Conservation (phyloP, 768 basidiomycete genomes). For the Gloeostereum incarnatum region DNA sequence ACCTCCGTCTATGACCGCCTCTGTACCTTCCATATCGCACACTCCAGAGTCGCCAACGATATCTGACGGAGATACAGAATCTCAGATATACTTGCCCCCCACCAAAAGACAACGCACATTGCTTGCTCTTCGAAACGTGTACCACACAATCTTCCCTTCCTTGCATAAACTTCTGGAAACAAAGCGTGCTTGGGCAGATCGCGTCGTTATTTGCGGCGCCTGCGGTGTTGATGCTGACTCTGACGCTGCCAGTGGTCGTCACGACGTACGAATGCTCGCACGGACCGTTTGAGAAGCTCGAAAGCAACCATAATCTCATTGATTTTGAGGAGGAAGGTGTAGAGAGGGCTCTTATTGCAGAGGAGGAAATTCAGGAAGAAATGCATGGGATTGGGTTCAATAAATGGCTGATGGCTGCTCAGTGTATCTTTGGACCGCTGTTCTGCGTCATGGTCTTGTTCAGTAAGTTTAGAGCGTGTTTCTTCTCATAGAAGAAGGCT, state of each 20-base stretch:
- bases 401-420: slow-evolving; percentile 79
- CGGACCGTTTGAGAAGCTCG: slow-evolving; percentile 29
- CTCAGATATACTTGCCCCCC: slow-evolving; percentile 30
- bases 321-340: slow-evolving; percentile 74
- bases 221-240: slow-evolving; percentile 74
- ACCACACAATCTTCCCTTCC: slow-evolving; percentile 77
- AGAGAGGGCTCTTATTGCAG: slow-evolving; percentile 61
- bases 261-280: slow-evolving; percentile 34
- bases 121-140: slow-evolving; percentile 27
- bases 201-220: slow-evolving; percentile 79
- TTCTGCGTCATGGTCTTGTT: slow-evolving; percentile 74
- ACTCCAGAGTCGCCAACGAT: slow-evolving; percentile 42
- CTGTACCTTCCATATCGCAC: slow-evolving; percentile 47
- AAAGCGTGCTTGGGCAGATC: slow-evolving; percentile 61
- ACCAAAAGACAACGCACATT: slow-evolving; percentile 30
- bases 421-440: slow-evolving; percentile 76
- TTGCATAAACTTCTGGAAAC: slow-evolving; percentile 62
- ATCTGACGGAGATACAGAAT: slow-evolving; percentile 30
- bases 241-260: slow-evolving; percentile 88
- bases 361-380: slow-evolving; percentile 64
- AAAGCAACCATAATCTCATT: slow-evolving; percentile 37
- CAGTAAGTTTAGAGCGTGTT: slow-evolving; percentile 34
- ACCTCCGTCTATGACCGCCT: slow-evolving; percentile 11
- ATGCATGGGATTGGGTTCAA: slow-evolving; percentile 58
- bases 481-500: slow-evolving; percentile 1